Conservation (phyloP, 805 yeast species). For the Teunomyces gatunensis region DNA sequence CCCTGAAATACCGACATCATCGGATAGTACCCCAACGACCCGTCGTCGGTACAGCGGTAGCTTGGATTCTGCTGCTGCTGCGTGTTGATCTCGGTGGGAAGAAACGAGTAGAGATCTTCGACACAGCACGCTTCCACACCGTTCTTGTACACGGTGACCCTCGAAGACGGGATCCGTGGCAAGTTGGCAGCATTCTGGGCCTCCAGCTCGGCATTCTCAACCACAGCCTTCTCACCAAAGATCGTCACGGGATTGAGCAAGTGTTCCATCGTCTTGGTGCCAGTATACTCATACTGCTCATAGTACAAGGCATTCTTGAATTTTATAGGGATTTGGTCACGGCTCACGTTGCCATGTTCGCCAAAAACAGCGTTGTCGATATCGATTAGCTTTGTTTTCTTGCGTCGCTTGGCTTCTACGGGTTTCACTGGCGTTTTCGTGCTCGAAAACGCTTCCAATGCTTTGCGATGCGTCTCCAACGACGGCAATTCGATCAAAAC, state of each 20-base stretch:
- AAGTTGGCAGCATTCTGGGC: constrained; percentile 15
- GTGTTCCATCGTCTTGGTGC: constrained; percentile 70
- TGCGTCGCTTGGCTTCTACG: constrained; percentile 7
- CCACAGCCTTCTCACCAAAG: constrained; percentile 64
- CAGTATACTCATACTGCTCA: constrained; percentile 80
- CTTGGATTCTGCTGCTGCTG: constrained; percentile 38
- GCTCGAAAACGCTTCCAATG: constrained; percentile 32
- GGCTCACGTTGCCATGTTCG: constrained; percentile 44
- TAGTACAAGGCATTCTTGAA: constrained; percentile 74
- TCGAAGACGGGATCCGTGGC: constrained; percentile 55
- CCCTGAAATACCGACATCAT: constrained; percentile 78
- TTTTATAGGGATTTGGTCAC: constrained; percentile 87
- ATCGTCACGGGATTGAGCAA: constrained; percentile 68
- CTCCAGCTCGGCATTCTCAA: constrained; percentile 16
- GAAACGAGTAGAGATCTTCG: constrained; percentile 65
- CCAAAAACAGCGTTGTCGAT: constrained; percentile 8
- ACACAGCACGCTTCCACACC: constrained; percentile 72
- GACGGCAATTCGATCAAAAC: constrained; percentile 68
- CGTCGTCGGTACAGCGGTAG: constrained; percentile 63
- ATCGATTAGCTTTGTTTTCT: constrained; percentile 11
- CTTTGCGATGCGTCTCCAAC: constrained; percentile 40
- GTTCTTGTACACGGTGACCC: constrained; percentile 69
- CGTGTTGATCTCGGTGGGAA: constrained; percentile 67
- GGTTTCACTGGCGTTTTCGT: background rate
- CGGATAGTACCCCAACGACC: constrained; percentile 87